Percentiles rank a stretch among this genome's conserved stretches.
These are phyloP conservation scores for Pleurotus citrinopileatus DNA, from an alignment of 768 basidiomycete species.

Conservation along the genomic window DNA sequence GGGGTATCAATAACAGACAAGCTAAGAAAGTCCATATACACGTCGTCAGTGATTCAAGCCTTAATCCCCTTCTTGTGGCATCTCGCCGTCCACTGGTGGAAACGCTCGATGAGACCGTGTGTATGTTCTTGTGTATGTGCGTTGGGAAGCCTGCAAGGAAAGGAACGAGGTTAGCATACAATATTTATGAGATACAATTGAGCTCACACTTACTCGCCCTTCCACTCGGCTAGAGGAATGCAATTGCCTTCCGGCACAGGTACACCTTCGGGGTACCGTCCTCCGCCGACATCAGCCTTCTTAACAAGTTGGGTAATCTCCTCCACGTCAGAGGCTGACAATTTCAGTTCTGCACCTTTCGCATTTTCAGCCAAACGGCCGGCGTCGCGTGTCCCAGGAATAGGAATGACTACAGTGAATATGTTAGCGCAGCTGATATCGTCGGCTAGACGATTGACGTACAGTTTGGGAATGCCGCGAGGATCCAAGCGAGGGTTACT, in stretches of 20 bases:
- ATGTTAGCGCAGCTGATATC: neutral
- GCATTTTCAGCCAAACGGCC: conserved; percentile 23
- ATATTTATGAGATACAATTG: too few species aligned
- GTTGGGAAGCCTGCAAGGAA: too few species aligned
- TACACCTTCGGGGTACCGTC: conserved; percentile 16
- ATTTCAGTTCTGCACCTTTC: conserved; percentile 14
- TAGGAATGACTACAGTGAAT: conserved; percentile 21
- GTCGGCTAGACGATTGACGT: neutral
- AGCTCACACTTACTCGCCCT: conserved; percentile 10
- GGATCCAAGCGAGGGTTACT: conserved; percentile 22
- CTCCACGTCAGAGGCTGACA: conserved; percentile 17
- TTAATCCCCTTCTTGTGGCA: too few species aligned
- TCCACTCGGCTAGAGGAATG: conserved; percentile 18
- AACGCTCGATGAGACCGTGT: too few species aligned
- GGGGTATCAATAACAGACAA: too few species aligned
- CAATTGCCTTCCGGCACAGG: conserved; percentile 18
- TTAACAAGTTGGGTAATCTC: conserved; percentile 19
- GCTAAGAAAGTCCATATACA: too few species aligned
- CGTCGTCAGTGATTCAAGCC: too few species aligned
- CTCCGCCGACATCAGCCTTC: conserved; percentile 21
- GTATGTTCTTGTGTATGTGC: too few species aligned
- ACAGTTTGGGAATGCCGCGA: conserved; percentile 18
- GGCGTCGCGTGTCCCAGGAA: conserved; percentile 21
- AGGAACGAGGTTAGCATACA: too few species aligned
- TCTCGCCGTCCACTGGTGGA: too few species aligned